phyloP scores from a whole-genome alignment of 2,329 filamentous ascomycete species.

The Apiospora hydei region DNA sequence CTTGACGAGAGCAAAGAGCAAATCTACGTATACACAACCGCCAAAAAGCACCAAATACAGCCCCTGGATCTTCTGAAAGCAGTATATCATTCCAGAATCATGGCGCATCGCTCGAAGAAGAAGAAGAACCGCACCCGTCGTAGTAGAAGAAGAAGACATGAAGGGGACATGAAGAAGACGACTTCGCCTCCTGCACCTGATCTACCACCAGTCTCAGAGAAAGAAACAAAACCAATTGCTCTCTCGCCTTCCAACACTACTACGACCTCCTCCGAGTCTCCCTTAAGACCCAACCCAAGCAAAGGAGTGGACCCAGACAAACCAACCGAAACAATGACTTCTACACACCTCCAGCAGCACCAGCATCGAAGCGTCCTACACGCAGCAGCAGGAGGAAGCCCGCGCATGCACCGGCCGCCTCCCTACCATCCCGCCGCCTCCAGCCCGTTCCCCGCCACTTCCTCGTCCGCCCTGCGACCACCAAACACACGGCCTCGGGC shows the following conservation, averaged over 20 bases:
- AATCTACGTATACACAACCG: neutral
- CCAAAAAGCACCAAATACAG: neutral
- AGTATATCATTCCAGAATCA: neutral
- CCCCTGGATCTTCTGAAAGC: neutral
- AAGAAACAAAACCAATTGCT: neutral
- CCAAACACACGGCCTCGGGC: constrained; percentile 39
- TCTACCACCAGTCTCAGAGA: neutral
- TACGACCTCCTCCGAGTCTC: neutral
- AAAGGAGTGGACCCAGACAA: neutral
- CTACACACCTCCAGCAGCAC: constrained; percentile 12
- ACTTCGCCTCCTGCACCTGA: neutral
- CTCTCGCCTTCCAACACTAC: neutral
- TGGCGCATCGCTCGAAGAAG: neutral
- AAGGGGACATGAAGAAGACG: neutral
- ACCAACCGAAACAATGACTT: constrained; percentile 12
- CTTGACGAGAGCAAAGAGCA: neutral
- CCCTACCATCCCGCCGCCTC: neutral
- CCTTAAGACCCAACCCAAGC: neutral
- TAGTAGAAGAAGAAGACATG: neutral
- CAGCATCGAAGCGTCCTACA: neutral
- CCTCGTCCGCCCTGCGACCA: constrained; percentile 49
- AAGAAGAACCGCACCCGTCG: too few relatives aligned
- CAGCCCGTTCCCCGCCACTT: constrained; percentile 46
- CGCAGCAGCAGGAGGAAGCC: neutral
- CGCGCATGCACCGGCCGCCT: neutral